Conservation (phyloP, 2,329 filamentous ascomycete genomes). For the Davidsoniella virescens region DNA sequence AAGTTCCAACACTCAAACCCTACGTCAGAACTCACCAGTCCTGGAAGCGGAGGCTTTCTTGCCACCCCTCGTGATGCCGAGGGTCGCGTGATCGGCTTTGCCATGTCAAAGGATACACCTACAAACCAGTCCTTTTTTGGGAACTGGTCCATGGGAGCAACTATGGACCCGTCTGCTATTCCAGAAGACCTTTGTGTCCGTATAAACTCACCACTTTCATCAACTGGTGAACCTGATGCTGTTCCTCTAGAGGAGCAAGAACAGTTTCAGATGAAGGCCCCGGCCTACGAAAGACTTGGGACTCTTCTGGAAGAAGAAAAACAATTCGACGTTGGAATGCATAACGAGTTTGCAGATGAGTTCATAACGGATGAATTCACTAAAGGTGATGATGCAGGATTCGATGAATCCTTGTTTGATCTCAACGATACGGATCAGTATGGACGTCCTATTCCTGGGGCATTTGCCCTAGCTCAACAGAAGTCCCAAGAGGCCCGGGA, state of each 20-base stretch:
- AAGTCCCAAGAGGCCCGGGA: conserved; percentile 7
- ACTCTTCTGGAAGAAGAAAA: conserved; percentile 38
- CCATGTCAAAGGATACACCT: conserved; percentile 32
- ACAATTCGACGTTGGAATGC: conserved; percentile 45
- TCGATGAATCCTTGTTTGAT: conserved; percentile 62
- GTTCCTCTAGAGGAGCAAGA: conserved; percentile 11
- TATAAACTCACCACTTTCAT: conserved; percentile 18
- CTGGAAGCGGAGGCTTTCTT: conserved; percentile 29
- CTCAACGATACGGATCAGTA: conserved; percentile 47
- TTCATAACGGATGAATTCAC: conserved; percentile 18
- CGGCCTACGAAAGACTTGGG: conserved; percentile 6
- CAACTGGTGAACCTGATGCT: conserved; percentile 25
- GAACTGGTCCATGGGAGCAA: not conserved
- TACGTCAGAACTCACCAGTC: conserved; percentile 33
- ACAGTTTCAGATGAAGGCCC: conserved; percentile 10
- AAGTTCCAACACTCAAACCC: conserved; percentile 39
- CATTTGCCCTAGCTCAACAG: conserved; percentile 37
- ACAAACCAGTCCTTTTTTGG: conserved; percentile 9
- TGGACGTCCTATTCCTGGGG: conserved; percentile 42
- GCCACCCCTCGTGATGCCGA: conserved; percentile 38
- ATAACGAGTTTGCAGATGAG: conserved; percentile 30
- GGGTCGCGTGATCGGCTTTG: conserved; percentile 41
- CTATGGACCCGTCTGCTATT: not conserved
- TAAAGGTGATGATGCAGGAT: conserved; percentile 36
- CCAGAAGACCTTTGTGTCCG: conserved; percentile 9